These are phyloP conservation scores for Helicocarpus griseus DNA, from an alignment of 2,329 filamentous ascomycete species.

Conservation along the genomic window DNA sequence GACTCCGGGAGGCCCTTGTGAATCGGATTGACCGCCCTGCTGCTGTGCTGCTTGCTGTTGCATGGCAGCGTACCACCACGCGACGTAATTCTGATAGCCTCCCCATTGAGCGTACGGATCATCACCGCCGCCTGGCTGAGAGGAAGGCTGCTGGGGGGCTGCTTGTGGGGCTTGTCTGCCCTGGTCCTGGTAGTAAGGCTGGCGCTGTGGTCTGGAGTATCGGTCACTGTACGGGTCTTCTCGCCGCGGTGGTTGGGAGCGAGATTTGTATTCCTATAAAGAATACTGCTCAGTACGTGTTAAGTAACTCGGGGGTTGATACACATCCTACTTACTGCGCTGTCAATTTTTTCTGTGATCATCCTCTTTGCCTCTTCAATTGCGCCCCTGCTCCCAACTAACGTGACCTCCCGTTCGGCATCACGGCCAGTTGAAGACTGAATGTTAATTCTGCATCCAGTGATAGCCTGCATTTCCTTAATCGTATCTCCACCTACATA, in stretches of 20 bases:
- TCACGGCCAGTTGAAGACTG: slow-evolving; percentile 68
- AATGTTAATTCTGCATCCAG: slow-evolving; percentile 91
- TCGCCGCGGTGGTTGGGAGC: slow-evolving; percentile 25
- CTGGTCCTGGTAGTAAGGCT: slow-evolving; percentile 13
- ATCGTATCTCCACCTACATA: slow-evolving; percentile 70
- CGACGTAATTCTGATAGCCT: slow-evolving; percentile 70
- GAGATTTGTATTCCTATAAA: slow-evolving; percentile 22
- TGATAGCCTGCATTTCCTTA: slow-evolving; percentile 80
- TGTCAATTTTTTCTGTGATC: slow-evolving; percentile 86
- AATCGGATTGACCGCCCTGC: slow-evolving; percentile 14
- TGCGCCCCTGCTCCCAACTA: slow-evolving; percentile 67
- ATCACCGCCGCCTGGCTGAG: slow-evolving; percentile 13
- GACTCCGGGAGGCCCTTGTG: slow-evolving; percentile 17
- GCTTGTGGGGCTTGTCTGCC: slow-evolving; percentile 37
- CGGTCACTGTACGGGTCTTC: slow-evolving; percentile 24
- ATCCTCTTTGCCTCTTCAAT: slow-evolving; percentile 73
- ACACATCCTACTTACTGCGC: slow-evolving; percentile 64
- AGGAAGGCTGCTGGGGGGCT: slow-evolving; percentile 41
- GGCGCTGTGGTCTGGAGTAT: slow-evolving; percentile 38
- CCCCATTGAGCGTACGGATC: slow-evolving; percentile 75
- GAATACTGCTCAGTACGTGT: too few relatives aligned
- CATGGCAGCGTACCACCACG: slow-evolving; percentile 69
- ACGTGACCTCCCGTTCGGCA: slow-evolving; percentile 73
- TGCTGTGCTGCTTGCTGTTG: slow-evolving; percentile 42
- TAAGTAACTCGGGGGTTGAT: too few relatives aligned